Base-by-base conservation (phyloP, 1,139 yeast genomes). In the Saccharomyces uvarum region DNA sequence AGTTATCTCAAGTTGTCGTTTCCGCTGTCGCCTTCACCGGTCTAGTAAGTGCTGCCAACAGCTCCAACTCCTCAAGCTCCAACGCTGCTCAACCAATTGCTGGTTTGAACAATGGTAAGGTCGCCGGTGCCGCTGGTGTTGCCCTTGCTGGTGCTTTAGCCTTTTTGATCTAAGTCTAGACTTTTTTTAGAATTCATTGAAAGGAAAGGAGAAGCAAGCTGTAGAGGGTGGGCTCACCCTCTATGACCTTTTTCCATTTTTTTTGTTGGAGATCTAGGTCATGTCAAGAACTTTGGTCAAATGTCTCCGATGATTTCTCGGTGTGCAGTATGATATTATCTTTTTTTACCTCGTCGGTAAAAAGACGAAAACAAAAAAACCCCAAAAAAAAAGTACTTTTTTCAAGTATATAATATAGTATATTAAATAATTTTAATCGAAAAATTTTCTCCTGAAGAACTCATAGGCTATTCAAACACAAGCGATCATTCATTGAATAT, bases 111-210 rank as follows among this genome's bases (percentile, higher is more conserved):
- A 59, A 53, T 48, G 55, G 51, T 26, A 54, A 53, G 53, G 56
- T 57, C 51, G 57, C 58, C 49, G 60, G 59, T 51, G 58, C 58
- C 38, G 55, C 56, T 14, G 65, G 63, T 54, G 68, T 65, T 32
- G 66, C 64, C 33, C 58, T 61, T 11, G 67, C 66, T 28, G 66
- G 67, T 56, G 67, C 67, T 50, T 56, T 63, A 48, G 69, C 66
- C 51, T 59, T 63, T 52, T 57, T 64, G 57, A 54, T 63, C 51
- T 63, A 51, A 58, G 53, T 49, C 28, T 19, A 48, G 42, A 33
- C 28, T 2, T 21, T 27, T 49, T 41, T 31, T 29, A 28, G 41
- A 29, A 29, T n/a, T 29, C 32, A 29, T 29, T 29, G 32, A 29
- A 29, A 2, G 32, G 32, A 29, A 29, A 29, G 16, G 16, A n/a